phyloP scores from a whole-genome alignment of 176 grass and related monocot species.

The Rhipidocladum racemiflorum region DNA sequence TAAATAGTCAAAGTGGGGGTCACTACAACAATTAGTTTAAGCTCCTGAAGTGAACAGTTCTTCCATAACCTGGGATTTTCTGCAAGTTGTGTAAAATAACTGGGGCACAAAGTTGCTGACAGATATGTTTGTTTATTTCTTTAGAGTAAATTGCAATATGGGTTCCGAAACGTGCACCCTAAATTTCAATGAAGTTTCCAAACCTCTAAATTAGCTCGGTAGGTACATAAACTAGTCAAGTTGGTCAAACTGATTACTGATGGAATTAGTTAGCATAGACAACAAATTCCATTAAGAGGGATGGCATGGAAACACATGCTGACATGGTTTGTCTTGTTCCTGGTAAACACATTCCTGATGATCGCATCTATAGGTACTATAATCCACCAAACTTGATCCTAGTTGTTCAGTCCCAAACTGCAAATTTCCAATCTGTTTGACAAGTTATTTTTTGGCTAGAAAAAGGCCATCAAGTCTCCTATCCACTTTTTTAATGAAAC shows the following conservation, averaged over 20 bases:
- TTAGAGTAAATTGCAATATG: slow-evolving; percentile 6
- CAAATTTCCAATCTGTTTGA: neutral
- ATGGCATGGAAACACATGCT: neutral
- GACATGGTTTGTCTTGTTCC: neutral
- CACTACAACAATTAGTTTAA: neutral
- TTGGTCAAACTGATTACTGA: neutral
- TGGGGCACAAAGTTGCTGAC: neutral
- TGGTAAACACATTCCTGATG: neutral
- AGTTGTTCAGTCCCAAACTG: neutral
- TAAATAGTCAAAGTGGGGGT: neutral
- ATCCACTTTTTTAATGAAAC: slow-evolving; percentile 1
- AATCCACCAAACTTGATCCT: neutral
- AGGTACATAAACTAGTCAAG: neutral
- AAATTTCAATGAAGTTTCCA: neutral
- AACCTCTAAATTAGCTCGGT: neutral
- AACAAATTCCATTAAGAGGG: neutral
- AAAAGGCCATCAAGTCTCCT: neutral
- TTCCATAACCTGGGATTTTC: neutral
- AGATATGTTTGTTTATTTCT: neutral
- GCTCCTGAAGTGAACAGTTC: neutral
- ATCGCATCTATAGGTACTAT: neutral
- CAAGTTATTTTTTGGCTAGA: neutral
- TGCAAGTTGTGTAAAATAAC: neutral
- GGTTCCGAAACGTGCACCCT: neutral
- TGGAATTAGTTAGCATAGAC: neutral